Base-by-base conservation (phyloP, 257 asterid genomes). In the Solanum verrucosum region DNA sequence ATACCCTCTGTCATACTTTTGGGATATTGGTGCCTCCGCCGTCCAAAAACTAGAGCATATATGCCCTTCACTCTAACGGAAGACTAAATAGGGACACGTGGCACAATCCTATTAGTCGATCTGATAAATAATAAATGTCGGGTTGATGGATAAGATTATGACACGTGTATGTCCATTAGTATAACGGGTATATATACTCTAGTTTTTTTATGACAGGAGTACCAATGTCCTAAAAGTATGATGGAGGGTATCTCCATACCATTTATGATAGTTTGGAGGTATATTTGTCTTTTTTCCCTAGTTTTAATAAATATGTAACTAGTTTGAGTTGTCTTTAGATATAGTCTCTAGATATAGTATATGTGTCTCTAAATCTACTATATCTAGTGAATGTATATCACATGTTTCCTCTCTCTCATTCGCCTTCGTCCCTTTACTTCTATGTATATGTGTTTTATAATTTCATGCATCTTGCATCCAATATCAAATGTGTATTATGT, bases 61-160 rank as follows among this genome's bases (percentile, higher is more conserved):
- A 52, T 52, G 60, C 0, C 3, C 0, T 16, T 16, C 21, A 16
- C 8, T 52, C 9, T 49, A 49, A 15, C 8, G 1, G 0, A 49
- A 49, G 21, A 49, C 1, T 49, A 49, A 49, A 49, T 49, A 49
- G 21, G 1, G 0, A 49, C 7, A 49, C 8, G 3, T 49, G 1
- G 0, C 0, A 3, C 60, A 49, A 49, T 15, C 2, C 5, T 49
- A 49, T 49, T 0, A 0, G 0, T 15, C 3, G 8, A 49, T 49
- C 2, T 0, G 8, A 49, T 49, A 49, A 49, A 49, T 49, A 2
- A 49, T 2, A 49, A 49, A 2, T 49, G 1, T 49, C 1, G 7
- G 0, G 0, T 49, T 0, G 0, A 3, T 49, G 16, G 18, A 44
- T 44, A 12, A 44, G 3, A 49, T 49, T 16, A 49, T 49, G 1